Evolutionary conservation across 108 stramenopile species (phyloP).

Genomic region (Chaetoceros muelleri): DNA sequence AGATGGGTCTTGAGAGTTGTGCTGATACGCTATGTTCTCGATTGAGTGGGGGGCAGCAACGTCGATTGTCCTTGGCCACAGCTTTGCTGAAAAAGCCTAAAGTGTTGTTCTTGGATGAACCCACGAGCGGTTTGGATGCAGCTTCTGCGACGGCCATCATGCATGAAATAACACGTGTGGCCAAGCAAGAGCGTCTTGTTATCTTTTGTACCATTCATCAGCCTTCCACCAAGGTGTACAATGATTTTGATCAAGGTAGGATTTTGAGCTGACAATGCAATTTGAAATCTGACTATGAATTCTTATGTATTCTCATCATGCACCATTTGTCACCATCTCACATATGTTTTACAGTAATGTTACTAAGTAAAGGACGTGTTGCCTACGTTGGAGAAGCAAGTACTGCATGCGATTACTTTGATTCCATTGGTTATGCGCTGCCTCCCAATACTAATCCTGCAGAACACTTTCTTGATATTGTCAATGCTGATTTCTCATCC

Average conservation of each 20-base stretch:
- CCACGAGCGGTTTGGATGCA: constrained; percentile 47
- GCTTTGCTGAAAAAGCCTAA: constrained; percentile 89
- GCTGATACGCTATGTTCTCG: constrained; percentile 16
- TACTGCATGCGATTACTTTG: constrained; percentile 28
- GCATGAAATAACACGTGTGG: constrained; percentile 22
- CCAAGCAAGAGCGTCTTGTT: constrained; percentile 27
- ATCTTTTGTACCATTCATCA: constrained; percentile 51
- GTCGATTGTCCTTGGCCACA: constrained; percentile 30
- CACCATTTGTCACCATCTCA: too few species aligned
- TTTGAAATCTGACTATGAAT: too few species aligned
- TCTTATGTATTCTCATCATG: too few species aligned
- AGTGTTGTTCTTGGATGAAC: constrained; percentile 86
- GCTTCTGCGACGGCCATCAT: constrained; percentile 14
- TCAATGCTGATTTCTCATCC: constrained; percentile 23
- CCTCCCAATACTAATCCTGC: constrained; percentile 25
- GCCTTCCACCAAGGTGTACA: constrained; percentile 38
- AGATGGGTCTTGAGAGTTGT: constrained; percentile 25
- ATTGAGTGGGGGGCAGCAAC: constrained; percentile 22
- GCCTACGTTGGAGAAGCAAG: constrained; percentile 25
- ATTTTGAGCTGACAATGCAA: too few species aligned
- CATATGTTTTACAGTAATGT: too few species aligned
- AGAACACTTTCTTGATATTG: constrained; percentile 32
- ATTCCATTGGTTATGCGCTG: constrained; percentile 13
- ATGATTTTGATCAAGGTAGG: constrained; percentile 38
- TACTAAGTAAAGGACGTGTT: constrained; percentile 31